Evolutionary conservation across 2,329 filamentous ascomycete genomes (phyloP), one percentile per base, ranked within the genome.

Genomic region (Ophiosphaerella narmari): DNA sequence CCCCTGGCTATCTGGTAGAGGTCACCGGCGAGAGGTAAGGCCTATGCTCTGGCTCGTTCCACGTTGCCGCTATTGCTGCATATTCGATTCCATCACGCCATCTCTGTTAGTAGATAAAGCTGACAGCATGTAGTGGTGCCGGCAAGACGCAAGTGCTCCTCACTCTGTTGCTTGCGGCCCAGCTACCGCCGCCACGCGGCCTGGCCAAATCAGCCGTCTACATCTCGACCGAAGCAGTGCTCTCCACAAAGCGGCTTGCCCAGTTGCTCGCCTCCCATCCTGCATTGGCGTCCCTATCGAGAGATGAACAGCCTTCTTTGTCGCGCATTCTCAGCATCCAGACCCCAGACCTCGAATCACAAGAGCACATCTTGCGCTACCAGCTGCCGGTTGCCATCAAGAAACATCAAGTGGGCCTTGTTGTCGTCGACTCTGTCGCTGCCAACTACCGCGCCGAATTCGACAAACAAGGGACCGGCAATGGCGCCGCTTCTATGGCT

Each of bases 91-190:
- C 16, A 44, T 31, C 32, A 43, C 50, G 35, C 45, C 53, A 47
- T 14, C 24, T 44, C 40, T 29, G n/a, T 26, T 43, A 24, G 39
- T 23, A 39, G 39, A 43, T 7, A 9, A 16, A 29, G 34, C 52
- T 62, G 39, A 57, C 47, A 46, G n/a, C 32, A n/a, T 46, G 2
- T 59, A 89, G 86, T 67, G 94, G 92, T 63, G 89, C 87, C 59
- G 94, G 93, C 66, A 99, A 99, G 81, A 97, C 94, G 1, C 94
- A 99, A 73, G 85, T 97, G 66, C 86, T 97, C 24, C 83, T 97
- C 24, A 86, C 87, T 18, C 82, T 99, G 24, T 86, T 96, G 38
- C 85, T 97, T 31, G 83, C 92, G 29, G 87, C 87, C 13, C 94
- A 99, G 73, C 86, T 97, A 4, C 86, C 89, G 2, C 76, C 85